Evolutionary conservation across 1,284 basidiomycete species (phyloP).

Genomic region (Pseudozyma tsukubaensis): DNA sequence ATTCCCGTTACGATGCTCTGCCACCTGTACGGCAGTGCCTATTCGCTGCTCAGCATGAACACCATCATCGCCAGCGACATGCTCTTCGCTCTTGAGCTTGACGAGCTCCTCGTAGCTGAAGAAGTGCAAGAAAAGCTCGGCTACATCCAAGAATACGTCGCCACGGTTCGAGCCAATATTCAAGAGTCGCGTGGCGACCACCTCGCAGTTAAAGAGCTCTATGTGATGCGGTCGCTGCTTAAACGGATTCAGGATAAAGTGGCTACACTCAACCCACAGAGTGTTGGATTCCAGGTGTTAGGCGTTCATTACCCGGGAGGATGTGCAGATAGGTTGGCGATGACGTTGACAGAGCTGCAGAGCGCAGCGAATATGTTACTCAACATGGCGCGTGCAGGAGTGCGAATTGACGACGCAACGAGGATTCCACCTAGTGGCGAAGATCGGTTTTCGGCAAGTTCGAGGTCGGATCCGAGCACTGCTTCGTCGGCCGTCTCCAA

Average conservation of each 20-base stretch:
- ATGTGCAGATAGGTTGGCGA: slow-evolving; percentile 38
- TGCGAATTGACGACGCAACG: slow-evolving; percentile 43
- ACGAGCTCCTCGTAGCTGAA: slow-evolving; percentile 22
- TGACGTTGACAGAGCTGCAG: slow-evolving; percentile 43
- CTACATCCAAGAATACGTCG: slow-evolving; percentile 46
- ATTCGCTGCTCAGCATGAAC: slow-evolving; percentile 47
- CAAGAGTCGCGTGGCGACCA: slow-evolving; percentile 49
- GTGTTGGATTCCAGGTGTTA: slow-evolving; percentile 36
- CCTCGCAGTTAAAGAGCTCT: slow-evolving; percentile 44
- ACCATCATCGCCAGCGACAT: slow-evolving; percentile 48
- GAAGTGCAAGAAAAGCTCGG: slow-evolving; percentile 42
- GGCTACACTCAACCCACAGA: slow-evolving; percentile 37
- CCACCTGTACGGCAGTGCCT: slow-evolving; percentile 42
- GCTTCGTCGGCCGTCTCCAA: slow-evolving; percentile 13
- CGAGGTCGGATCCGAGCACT: slow-evolving; percentile 19
- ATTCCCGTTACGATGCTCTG: slow-evolving; percentile 45
- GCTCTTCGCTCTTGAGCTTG: slow-evolving; percentile 38
- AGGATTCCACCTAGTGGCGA: slow-evolving; percentile 32
- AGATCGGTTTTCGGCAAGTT: slow-evolving; percentile 17
- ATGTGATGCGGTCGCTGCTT: slow-evolving; percentile 46
- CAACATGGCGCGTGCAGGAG: slow-evolving; percentile 44
- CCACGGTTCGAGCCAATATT: slow-evolving; percentile 37
- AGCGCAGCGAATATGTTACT: slow-evolving; percentile 40
- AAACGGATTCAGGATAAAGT: slow-evolving; percentile 46
- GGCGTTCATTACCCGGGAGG: slow-evolving; percentile 41